phyloP scores from a whole-genome alignment of 441 rosid species.

The Gossypium schwendimanii region DNA sequence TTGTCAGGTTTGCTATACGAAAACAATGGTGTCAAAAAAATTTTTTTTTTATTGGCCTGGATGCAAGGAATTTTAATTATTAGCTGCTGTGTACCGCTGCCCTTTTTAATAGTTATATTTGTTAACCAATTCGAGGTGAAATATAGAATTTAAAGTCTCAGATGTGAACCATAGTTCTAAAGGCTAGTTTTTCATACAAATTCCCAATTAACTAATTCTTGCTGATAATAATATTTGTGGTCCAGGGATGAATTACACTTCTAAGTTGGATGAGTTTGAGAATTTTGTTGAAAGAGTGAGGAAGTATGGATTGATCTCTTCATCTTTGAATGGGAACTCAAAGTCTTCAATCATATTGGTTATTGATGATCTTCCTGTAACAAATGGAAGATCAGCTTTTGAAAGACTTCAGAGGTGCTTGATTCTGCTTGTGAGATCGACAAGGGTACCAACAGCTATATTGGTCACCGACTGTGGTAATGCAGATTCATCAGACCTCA shows the following conservation, averaged over 20 bases:
- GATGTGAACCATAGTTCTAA: neutral
- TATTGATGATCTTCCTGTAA: conserved; percentile 86
- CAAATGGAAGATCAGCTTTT: conserved; percentile 59
- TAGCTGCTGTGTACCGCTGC: neutral
- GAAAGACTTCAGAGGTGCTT: conserved; percentile 63
- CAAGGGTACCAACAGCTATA: conserved; percentile 59
- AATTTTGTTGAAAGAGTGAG: conserved; percentile 64
- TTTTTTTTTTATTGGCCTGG: neutral
- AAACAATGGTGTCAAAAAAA: neutral
- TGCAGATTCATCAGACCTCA: conserved; percentile 50
- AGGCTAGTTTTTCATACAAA: neutral
- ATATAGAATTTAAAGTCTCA: neutral
- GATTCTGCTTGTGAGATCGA: conserved; percentile 60
- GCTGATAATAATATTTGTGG: conserved; percentile 8
- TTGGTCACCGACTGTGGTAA: conserved; percentile 50
- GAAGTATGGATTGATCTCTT: conserved; percentile 58
- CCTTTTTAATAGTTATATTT: neutral
- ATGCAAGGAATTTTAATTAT: neutral
- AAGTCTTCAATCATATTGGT: conserved; percentile 45
- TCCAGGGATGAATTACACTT: conserved; percentile 58
- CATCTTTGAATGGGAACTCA: conserved; percentile 28
- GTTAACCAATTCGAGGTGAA: neutral
- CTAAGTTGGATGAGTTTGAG: conserved; percentile 89
- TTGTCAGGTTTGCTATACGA: conserved; percentile 1
- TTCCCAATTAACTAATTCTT: neutral